phyloP scores from a whole-genome alignment of 768 basidiomycete species.

The Hygrophoropsis aurantiaca region DNA sequence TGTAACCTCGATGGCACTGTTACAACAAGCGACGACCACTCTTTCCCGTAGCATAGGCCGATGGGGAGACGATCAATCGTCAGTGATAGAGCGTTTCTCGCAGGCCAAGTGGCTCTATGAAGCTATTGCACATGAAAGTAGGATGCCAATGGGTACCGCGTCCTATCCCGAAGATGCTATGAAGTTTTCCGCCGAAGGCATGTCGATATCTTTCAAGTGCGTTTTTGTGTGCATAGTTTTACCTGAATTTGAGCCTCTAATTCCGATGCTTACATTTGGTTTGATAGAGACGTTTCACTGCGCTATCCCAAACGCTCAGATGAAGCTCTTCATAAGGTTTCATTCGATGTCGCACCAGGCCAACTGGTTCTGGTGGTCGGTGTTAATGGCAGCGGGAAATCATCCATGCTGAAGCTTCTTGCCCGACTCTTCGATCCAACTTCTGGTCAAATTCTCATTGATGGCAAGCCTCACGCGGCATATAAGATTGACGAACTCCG shows the following conservation, averaged over 20 bases:
- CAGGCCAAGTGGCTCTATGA: slow-evolving; percentile 19
- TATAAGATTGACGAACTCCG: slow-evolving; percentile 44
- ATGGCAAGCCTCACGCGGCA: slow-evolving; percentile 36
- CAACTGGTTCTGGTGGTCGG: slow-evolving; percentile 32
- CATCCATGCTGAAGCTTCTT: slow-evolving; percentile 45
- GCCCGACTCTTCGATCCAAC: slow-evolving; percentile 48
- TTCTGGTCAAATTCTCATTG: slow-evolving; percentile 43
- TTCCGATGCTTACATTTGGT: neutral
- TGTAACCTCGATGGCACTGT: slow-evolving; percentile 32
- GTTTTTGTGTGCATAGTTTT: neutral
- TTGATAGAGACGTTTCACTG: slow-evolving; percentile 16
- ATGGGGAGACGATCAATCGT: slow-evolving; percentile 6
- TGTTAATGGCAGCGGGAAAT: slow-evolving; percentile 28
- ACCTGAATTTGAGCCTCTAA: neutral
- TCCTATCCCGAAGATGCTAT: slow-evolving; percentile 14
- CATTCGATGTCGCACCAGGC: slow-evolving; percentile 28
- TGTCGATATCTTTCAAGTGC: slow-evolving; percentile 27
- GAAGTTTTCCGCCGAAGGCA: slow-evolving; percentile 13
- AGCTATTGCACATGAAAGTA: slow-evolving; percentile 17
- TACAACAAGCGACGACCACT: slow-evolving; percentile 30
- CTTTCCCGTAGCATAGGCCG: slow-evolving; percentile 15
- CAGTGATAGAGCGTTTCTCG: slow-evolving; percentile 11
- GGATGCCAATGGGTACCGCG: slow-evolving; percentile 16
- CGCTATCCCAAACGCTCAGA: slow-evolving; percentile 19
- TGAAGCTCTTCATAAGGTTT: slow-evolving; percentile 22